Conservation (phyloP, 2,329 filamentous ascomycete species). For the Talaromyces sp. region DNA sequence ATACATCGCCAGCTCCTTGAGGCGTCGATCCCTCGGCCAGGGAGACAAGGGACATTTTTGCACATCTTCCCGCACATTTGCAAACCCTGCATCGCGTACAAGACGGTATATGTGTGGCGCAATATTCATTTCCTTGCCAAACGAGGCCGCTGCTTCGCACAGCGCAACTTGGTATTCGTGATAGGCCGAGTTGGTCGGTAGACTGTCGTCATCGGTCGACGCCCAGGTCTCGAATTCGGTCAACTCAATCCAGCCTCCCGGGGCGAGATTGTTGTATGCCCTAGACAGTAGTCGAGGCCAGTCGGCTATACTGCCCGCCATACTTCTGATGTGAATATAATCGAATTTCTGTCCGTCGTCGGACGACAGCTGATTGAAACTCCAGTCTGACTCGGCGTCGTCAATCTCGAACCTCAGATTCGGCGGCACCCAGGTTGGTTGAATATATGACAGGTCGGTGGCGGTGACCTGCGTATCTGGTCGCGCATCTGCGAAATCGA, state of each 20-base stretch:
- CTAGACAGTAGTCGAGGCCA: constrained; percentile 28
- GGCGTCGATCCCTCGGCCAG: constrained; percentile 21
- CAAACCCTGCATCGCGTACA: constrained; percentile 51
- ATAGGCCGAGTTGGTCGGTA: constrained; percentile 23
- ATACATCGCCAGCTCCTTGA: constrained; percentile 22
- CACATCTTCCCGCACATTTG: constrained; percentile 43
- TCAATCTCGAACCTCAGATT: constrained; percentile 23
- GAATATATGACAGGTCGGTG: constrained; percentile 25
- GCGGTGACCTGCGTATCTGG: constrained; percentile 19
- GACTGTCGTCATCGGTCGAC: constrained; percentile 28
- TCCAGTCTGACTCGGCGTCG: constrained; percentile 28
- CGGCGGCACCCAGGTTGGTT: constrained; percentile 18
- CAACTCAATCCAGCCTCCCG: constrained; percentile 31
- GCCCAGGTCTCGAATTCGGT: constrained; percentile 31
- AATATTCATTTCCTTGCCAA: constrained; percentile 28
- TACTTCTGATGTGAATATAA: constrained; percentile 29
- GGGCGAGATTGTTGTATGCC: constrained; percentile 26
- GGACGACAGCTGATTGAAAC: constrained; percentile 20
- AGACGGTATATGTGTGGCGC: constrained; percentile 36
- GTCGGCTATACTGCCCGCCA: constrained; percentile 29
- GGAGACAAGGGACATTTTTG: constrained; percentile 44
- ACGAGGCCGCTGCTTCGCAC: constrained; percentile 23
- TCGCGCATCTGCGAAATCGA: constrained; percentile 20
- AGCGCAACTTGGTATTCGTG: constrained; percentile 22
- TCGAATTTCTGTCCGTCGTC: constrained; percentile 22